phyloP scores from a whole-genome alignment of 805 yeast genomes.

The Spathaspora boniae region DNA sequence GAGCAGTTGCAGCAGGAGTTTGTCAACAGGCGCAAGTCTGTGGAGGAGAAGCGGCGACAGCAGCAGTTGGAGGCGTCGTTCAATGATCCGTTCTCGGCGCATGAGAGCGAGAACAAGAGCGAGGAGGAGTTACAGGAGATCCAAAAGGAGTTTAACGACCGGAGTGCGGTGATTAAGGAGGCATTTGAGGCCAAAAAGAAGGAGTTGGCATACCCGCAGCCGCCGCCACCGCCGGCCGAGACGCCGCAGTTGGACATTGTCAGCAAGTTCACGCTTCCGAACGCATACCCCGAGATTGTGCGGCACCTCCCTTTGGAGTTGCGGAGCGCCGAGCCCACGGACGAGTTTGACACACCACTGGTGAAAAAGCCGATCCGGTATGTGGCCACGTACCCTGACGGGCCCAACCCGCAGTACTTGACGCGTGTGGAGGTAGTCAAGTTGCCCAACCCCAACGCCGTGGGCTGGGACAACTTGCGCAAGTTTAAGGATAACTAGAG shows the following conservation, averaged over 20 bases:
- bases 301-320: constrained; percentile 32
- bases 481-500: constrained; percentile 22
- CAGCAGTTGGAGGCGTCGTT: constrained; percentile 10
- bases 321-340: constrained; percentile 14
- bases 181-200: constrained; percentile 12
- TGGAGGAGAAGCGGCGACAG: constrained; percentile 14
- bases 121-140: constrained; percentile 3
- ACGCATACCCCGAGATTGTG: constrained; percentile 29
- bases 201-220: constrained; percentile 10
- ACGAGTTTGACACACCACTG: constrained; percentile 12
- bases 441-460: constrained; percentile 39
- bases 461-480: constrained; percentile 43
- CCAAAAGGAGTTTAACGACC: constrained; percentile 11
- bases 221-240: constrained; percentile 18
- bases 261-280: constrained; percentile 32
- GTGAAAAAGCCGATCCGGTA: constrained; percentile 37
- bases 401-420: constrained; percentile 28
- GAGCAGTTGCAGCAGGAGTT: constrained; percentile 9
- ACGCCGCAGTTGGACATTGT: constrained; percentile 20
- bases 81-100: constrained; percentile 8
- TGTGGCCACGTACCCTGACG: constrained; percentile 27
- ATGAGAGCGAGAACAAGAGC: constrained; percentile 3
- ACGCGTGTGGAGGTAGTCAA: constrained; percentile 38
- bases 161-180: constrained; percentile 11
- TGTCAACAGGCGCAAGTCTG: constrained; percentile 15